phyloP scores from a whole-genome alignment of 192 early-diverging fungal genomes.

The Oehlia diaphana region DNA sequence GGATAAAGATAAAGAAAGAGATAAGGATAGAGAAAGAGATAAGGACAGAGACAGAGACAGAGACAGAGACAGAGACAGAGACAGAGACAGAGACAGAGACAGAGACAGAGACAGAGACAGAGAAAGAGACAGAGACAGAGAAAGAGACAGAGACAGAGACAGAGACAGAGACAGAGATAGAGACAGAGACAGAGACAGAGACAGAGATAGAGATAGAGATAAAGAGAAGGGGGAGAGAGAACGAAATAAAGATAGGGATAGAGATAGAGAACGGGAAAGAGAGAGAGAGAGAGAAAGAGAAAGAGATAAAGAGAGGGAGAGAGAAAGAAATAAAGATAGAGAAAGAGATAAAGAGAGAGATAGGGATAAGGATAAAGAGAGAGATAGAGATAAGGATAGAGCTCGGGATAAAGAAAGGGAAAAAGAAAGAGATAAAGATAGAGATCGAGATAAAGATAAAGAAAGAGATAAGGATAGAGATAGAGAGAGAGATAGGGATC shows the following conservation, averaged over 20 bases:
- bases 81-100: background rate
- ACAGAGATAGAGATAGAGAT: background rate
- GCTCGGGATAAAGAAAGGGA: slow-evolving; percentile 29
- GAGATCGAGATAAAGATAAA: background rate
- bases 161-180: slow-evolving; percentile 6
- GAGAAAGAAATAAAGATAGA: slow-evolving; percentile 26
- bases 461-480: background rate
- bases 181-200: background rate
- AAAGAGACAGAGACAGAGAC: background rate
- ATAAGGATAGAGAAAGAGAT: slow-evolving; percentile 13
- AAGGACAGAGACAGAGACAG: slow-evolving; percentile 4
- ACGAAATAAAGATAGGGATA: background rate
- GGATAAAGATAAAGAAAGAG: slow-evolving; percentile 2
- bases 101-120: background rate
- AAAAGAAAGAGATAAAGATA: background rate
- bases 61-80: background rate
- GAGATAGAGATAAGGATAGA: slow-evolving; percentile 16
- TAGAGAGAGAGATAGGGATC: background rate
- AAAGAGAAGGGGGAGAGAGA: background rate
- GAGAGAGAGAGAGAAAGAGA: slow-evolving; percentile 6
- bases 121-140: background rate
- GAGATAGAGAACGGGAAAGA: background rate
- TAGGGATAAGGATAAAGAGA: background rate
- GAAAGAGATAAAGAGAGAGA: background rate
- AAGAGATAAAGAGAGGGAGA: slow-evolving; percentile 4